Evolutionary conservation across 441 rosid genomes (phyloP).

Genomic region (Erodium moschatum): DNA sequence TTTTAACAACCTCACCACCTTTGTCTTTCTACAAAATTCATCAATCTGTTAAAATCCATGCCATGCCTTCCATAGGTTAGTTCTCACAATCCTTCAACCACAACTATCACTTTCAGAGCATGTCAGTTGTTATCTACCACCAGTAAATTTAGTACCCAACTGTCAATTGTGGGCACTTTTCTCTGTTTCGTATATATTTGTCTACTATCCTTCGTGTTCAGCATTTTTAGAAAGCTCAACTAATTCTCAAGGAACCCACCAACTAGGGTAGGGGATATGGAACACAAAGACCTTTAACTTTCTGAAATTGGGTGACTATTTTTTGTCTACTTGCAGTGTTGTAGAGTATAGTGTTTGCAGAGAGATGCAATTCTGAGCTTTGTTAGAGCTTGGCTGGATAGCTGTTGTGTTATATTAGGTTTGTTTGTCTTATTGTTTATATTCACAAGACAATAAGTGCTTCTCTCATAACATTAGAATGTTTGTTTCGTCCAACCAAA

Average conservation of each 20-base stretch:
- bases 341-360: no score
- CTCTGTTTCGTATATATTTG: neutral
- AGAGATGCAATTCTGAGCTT: neutral
- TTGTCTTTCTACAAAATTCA: neutral
- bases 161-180: neutral
- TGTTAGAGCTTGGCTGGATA: neutral
- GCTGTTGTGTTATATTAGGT: no score
- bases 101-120: neutral
- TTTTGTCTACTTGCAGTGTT: no score
- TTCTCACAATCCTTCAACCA: neutral
- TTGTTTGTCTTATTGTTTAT: no score
- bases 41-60: neutral
- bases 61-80: neutral
- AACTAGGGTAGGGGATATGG: neutral
- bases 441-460: neutral
- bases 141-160: neutral
- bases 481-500: neutral
- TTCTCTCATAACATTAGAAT: neutral
- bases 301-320: neutral
- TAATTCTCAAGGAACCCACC: neutral
- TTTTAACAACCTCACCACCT: slow-evolving; percentile 1
- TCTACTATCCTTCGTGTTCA: neutral
- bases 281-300: neutral
- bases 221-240: neutral
- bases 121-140: neutral